phyloP scores from a whole-genome alignment of 768 basidiomycete genomes.

The Candolleomyces efflorescens region DNA sequence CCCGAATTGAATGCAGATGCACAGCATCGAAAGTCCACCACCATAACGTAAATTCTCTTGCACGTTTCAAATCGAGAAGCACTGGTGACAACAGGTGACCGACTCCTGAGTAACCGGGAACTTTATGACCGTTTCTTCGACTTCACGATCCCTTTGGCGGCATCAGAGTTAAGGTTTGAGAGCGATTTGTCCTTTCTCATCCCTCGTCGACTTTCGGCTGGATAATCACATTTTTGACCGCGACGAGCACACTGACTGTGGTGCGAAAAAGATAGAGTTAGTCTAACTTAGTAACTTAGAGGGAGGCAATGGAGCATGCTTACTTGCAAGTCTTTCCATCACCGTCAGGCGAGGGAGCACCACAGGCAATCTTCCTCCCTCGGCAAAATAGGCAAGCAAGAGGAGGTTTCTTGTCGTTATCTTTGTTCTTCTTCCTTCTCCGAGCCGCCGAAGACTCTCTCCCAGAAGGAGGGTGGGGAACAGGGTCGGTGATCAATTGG shows the following conservation, averaged over 20 bases:
- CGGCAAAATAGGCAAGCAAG: conserved; percentile 65
- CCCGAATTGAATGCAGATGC: neutral
- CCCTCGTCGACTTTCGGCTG: conserved; percentile 64
- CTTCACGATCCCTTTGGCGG: conserved; percentile 18
- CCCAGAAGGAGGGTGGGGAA: neutral
- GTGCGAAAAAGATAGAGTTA: conserved; percentile 20
- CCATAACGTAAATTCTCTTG: neutral
- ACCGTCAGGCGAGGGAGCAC: conserved; percentile 50
- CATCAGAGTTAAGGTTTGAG: conserved; percentile 13
- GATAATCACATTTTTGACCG: conserved; percentile 67
- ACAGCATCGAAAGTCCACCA: neutral
- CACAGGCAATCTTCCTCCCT: conserved; percentile 67
- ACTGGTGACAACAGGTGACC: neutral
- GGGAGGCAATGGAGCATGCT: conserved; percentile 19
- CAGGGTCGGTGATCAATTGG: conserved; percentile 15
- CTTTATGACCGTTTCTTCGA: conserved; percentile 14
- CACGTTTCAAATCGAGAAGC: neutral
- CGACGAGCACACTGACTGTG: conserved; percentile 69
- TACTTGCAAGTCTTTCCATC: conserved; percentile 63
- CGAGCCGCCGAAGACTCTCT: conserved; percentile 20
- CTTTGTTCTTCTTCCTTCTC: conserved; percentile 38
- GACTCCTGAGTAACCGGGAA: neutral
- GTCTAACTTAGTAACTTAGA: conserved; percentile 1
- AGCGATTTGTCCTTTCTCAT: conserved; percentile 49
- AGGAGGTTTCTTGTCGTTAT: conserved; percentile 53